Conservation (phyloP, 1,284 basidiomycete species). For the Ganoderma sinense region DNA sequence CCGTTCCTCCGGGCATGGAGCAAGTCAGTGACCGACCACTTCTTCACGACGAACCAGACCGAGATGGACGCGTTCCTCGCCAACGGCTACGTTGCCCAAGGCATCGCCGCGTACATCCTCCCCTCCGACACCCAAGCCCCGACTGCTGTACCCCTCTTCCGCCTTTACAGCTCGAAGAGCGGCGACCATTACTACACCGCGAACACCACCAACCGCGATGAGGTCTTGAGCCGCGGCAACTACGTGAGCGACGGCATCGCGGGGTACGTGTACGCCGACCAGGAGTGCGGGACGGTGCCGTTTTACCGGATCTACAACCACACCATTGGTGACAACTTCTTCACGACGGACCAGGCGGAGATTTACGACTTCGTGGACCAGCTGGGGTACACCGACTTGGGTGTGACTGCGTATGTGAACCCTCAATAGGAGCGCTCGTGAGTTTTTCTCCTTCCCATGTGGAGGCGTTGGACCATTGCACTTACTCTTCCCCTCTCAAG, state of each 20-base stretch:
- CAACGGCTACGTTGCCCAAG: neutral
- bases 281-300: conserved; percentile 5
- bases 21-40: neutral
- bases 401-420: neutral
- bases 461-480: neutral
- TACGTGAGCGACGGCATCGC: neutral
- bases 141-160: neutral
- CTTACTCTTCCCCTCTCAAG: neutral
- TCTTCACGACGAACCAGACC: conserved; percentile 3
- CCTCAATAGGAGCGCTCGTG: neutral
- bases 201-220: conserved; percentile 2
- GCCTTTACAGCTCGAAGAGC: conserved; percentile 1
- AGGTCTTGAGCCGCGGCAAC: neutral
- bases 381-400: neutral
- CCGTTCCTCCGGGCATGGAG: neutral
- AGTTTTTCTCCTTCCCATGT: neutral
- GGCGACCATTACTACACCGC: conserved; percentile 1
- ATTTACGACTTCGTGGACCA: neutral
- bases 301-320: neutral
- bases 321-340: neutral
- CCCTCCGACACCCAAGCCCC: conserved; percentile 2
- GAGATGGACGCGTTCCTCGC: neutral
- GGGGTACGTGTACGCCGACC: conserved; percentile 2
- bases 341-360: conserved; percentile 3
- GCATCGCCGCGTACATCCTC: neutral